These are phyloP conservation scores for Penicillium lividum DNA, from an alignment of 495 filamentous ascomycete genomes.

Conservation along the genomic window DNA sequence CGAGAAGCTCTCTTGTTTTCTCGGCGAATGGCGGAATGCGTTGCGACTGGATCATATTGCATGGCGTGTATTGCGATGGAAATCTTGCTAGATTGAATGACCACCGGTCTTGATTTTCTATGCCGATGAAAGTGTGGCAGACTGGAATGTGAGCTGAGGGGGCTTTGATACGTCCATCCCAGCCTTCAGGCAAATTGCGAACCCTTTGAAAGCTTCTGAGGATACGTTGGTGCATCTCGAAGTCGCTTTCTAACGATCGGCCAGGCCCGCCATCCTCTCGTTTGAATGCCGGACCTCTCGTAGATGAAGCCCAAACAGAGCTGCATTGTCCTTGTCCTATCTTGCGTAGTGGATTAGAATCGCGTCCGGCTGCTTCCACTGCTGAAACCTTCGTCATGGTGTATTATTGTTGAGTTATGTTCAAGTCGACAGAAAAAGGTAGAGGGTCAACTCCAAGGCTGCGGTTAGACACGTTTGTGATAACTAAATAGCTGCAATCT, in stretches of 20 bases:
- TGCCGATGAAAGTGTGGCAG: not conserved
- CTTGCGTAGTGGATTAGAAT: not conserved
- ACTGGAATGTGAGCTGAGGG: not conserved
- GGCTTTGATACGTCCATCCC: too few relatives aligned
- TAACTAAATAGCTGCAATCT: too few relatives aligned
- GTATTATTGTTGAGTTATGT: too few relatives aligned
- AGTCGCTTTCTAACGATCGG: slow-evolving; percentile 1
- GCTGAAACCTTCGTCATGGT: too few relatives aligned
- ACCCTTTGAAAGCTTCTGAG: not conserved
- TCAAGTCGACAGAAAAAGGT: too few relatives aligned
- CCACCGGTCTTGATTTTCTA: not conserved
- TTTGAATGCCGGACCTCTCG: slow-evolving; percentile 4
- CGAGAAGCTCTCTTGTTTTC: not conserved
- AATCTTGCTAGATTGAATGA: not conserved
- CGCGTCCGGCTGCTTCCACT: too few relatives aligned
- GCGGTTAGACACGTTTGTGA: too few relatives aligned
- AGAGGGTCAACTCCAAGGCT: too few relatives aligned
- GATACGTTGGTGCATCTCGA: not conserved
- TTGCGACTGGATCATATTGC: not conserved
- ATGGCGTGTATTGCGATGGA: not conserved
- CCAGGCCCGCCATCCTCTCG: slow-evolving; percentile 3
- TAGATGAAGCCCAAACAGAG: slow-evolving; percentile 1
- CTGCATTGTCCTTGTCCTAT: slow-evolving; percentile 7
- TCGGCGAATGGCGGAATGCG: not conserved
- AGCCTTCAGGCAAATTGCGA: too few relatives aligned